These are phyloP conservation scores for Mycena rebaudengoi DNA, from an alignment of 768 basidiomycete species.

Conservation along the genomic window DNA sequence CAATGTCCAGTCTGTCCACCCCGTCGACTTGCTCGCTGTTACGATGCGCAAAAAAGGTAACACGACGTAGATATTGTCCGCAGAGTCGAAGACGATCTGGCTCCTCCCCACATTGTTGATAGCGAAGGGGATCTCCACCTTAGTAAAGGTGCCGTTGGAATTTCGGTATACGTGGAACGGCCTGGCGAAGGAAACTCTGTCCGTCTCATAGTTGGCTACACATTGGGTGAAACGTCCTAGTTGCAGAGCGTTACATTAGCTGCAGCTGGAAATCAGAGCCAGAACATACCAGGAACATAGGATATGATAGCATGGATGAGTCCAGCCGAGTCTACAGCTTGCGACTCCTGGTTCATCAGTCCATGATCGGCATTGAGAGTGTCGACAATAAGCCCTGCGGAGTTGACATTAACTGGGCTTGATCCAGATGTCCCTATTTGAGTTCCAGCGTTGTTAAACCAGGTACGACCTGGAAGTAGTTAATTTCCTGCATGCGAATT, in stretches of 20 bases:
- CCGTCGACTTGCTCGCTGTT: slow-evolving; percentile 52
- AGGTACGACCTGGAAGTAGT: slow-evolving; percentile 46
- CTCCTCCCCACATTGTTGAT: slow-evolving; percentile 54
- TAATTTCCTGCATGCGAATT: not conserved
- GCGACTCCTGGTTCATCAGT: slow-evolving; percentile 62
- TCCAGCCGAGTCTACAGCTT: slow-evolving; percentile 54
- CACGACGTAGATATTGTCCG: slow-evolving; percentile 55
- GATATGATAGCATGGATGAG: slow-evolving; percentile 58
- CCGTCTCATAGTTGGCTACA: slow-evolving; percentile 50
- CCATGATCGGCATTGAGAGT: slow-evolving; percentile 56
- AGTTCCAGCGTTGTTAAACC: slow-evolving; percentile 52
- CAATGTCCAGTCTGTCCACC: slow-evolving; percentile 57
- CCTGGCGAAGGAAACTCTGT: slow-evolving; percentile 45
- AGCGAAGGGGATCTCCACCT: slow-evolving; percentile 55
- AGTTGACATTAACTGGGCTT: slow-evolving; percentile 52
- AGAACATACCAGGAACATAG: slow-evolving; percentile 51
- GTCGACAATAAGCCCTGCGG: slow-evolving; percentile 53
- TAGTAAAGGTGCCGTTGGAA: slow-evolving; percentile 50
- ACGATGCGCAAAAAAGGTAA: slow-evolving; percentile 53
- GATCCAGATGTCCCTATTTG: slow-evolving; percentile 50
- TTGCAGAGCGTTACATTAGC: not conserved
- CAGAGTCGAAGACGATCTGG: slow-evolving; percentile 52
- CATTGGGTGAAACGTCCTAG: slow-evolving; percentile 57
- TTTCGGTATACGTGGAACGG: slow-evolving; percentile 55
- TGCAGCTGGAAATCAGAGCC: not conserved